A percentile compares a stretch with the other conserved stretches of the same genome.
These are phyloP conservation scores for Fusarium zealandicum DNA, from an alignment of 2,329 filamentous ascomycete species.

Conservation along the genomic window DNA sequence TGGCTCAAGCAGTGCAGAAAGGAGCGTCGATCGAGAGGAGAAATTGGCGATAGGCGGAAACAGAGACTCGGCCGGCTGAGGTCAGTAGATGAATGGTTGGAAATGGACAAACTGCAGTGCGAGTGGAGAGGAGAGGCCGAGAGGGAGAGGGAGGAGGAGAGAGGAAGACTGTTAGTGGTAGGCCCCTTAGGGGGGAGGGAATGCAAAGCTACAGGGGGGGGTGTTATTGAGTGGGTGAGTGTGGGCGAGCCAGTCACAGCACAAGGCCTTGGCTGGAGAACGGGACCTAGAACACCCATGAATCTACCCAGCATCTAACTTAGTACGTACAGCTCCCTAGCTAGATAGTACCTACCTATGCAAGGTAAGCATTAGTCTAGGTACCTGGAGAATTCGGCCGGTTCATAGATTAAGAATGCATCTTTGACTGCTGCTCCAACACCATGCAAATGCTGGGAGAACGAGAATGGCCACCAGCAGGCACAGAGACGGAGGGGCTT, in stretches of 20 bases:
- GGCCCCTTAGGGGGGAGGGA: constrained; percentile 38
- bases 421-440: too few relatives aligned
- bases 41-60: constrained; percentile 34
- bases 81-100: constrained; percentile 38
- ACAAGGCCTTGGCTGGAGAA: constrained; percentile 7
- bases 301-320: too few relatives aligned
- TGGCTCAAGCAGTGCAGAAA: constrained; percentile 35
- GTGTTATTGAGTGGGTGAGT: constrained; percentile 38
- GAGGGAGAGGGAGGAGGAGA: constrained; percentile 38
- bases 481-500: too few relatives aligned
- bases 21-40: constrained; percentile 32
- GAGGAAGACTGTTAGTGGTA: constrained; percentile 39
- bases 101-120: constrained; percentile 41
- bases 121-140: constrained; percentile 47
- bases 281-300: constrained; percentile 10
- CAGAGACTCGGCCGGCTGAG: constrained; percentile 37
- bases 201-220: constrained; percentile 44
- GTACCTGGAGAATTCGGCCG: constrained; percentile 2
- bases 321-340: too few relatives aligned
- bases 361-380: not conserved
- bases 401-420: not conserved
- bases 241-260: constrained; percentile 30
- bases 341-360: too few relatives aligned
- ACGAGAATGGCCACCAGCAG: too few relatives aligned
- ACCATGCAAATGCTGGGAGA: too few relatives aligned